phyloP scores from a whole-genome alignment of 192 early-diverging fungal species.

The Lunasporangiospora selenospora region DNA sequence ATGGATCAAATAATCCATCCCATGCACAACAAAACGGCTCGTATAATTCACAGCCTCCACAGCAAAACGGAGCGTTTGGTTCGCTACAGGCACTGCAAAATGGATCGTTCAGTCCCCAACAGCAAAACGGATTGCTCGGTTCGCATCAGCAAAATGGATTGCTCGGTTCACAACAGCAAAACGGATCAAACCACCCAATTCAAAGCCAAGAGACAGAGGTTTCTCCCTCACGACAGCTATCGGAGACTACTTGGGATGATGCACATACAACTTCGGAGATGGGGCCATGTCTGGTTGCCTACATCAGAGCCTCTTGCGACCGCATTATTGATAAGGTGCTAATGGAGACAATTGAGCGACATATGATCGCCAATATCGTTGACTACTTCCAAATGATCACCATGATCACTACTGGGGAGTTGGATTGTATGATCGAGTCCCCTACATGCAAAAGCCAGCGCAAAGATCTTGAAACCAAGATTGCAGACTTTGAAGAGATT shows the following conservation, averaged over 20 bases:
- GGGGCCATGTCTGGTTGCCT: slow-evolving; percentile 1
- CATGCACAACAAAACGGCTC: too few relatives aligned
- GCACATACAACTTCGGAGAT: neutral
- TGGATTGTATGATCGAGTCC: slow-evolving; percentile 13
- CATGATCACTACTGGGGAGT: neutral
- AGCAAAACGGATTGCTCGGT: too few relatives aligned
- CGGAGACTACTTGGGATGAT: neutral
- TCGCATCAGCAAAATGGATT: neutral
- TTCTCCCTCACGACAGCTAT: neutral
- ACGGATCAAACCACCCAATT: too few relatives aligned
- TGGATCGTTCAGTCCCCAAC: too few relatives aligned
- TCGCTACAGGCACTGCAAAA: neutral
- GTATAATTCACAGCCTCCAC: too few relatives aligned
- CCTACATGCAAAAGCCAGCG: neutral
- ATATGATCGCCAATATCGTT: slow-evolving; percentile 1
- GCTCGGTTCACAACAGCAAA: neutral
- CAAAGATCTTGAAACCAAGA: neutral
- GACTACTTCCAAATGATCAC: neutral
- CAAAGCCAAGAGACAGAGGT: too few relatives aligned
- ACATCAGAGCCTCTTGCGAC: slow-evolving; percentile 1
- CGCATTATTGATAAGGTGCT: slow-evolving; percentile 15
- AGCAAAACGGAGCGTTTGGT: too few relatives aligned
- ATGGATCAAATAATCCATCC: too few relatives aligned
- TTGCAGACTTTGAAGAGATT: neutral
- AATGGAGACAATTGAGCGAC: slow-evolving; percentile 15